phyloP scores from a whole-genome alignment of 345 rosid genomes.

The Passiflora organensis region DNA sequence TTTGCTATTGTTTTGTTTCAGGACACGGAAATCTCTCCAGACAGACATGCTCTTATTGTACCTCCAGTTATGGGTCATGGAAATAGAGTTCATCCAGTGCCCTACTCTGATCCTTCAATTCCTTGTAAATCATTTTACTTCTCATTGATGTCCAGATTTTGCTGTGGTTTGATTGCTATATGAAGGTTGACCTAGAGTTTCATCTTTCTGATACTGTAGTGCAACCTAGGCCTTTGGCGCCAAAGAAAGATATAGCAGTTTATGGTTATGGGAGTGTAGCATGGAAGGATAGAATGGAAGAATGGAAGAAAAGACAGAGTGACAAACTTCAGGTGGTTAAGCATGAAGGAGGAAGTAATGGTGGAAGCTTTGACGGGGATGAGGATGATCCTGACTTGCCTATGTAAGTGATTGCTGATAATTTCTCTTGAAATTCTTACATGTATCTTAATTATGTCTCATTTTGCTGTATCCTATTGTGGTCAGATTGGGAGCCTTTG shows the following conservation, averaged over 20 bases:
- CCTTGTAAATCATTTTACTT: slow-evolving; percentile 50
- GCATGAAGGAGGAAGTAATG: slow-evolving; percentile 66
- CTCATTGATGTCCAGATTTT: background rate
- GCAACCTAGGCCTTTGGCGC: slow-evolving; percentile 90
- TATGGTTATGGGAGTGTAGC: slow-evolving; percentile 97
- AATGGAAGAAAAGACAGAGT: slow-evolving; percentile 79
- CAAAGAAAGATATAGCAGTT: slow-evolving; percentile 74
- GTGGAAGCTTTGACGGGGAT: slow-evolving; percentile 49
- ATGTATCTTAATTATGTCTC: too few relatives aligned
- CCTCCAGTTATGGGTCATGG: slow-evolving; percentile 73
- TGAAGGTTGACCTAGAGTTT: slow-evolving; percentile 1
- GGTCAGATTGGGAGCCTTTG: too few relatives aligned
- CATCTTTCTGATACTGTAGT: slow-evolving; percentile 36
- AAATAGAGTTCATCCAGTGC: slow-evolving; percentile 63
- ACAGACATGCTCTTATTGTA: slow-evolving; percentile 80
- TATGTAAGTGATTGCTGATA: slow-evolving; percentile 44
- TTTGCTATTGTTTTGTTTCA: slow-evolving; percentile 18
- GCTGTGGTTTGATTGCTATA: background rate
- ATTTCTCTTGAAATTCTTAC: too few relatives aligned
- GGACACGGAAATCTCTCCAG: slow-evolving; percentile 82
- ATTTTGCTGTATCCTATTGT: too few relatives aligned
- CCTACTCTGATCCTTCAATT: slow-evolving; percentile 60
- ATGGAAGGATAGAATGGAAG: slow-evolving; percentile 96
- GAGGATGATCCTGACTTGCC: slow-evolving; percentile 87
- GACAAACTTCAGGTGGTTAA: slow-evolving; percentile 81